Evolutionary conservation across 495 filamentous ascomycete genomes (phyloP), one percentile per base, ranked within the genome.

Genomic region (Aspergillus sparsus): DNA sequence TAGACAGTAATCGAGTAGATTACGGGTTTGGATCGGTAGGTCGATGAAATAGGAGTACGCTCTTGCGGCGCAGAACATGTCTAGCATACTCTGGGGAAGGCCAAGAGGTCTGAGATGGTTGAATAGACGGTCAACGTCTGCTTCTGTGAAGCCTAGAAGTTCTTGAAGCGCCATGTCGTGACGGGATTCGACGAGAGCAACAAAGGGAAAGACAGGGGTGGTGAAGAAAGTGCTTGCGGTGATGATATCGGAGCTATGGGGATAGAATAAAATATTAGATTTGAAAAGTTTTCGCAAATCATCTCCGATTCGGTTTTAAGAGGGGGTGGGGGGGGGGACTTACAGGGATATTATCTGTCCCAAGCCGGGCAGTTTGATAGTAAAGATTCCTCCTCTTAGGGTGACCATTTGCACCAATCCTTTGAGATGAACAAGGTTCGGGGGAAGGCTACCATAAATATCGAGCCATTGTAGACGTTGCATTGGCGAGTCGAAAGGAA

Each of bases 401-500:
- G 67, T 66, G 42, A 78, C 44, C 57, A 79, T 64, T 46, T 76
- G 68, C 7, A 71, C 55, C 46, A 79, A 53, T 4, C 77, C 77
- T 11, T 65, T 58, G 7, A 75, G 62, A 58, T 79, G 77, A 10
- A 76, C 66, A 41, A 73, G 63, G 47, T 76, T 77, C 6, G 77
- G 69, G 7, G 66, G 66, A 7, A 76, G 65, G 46, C 70, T 71
- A 0, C 75, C 73, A 47, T 78, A 79, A 13, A 78, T 68, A 60
- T 74, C 73, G 7, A 79, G 53, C 77, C 74, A 79, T 44, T 79
- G 77, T 33, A 79, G 55, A 7, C 69, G 69, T 50, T 68, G 75
- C 55, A 78, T 67, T 0, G 77, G 77, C 1, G 75, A 63, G 18
- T 66, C 65, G 32, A 77, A 77, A 8, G 77, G 74, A 1, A 64